Evolutionary conservation across 805 yeast species (phyloP).

Genomic region (Nakazawaea wyomingensis): DNA sequence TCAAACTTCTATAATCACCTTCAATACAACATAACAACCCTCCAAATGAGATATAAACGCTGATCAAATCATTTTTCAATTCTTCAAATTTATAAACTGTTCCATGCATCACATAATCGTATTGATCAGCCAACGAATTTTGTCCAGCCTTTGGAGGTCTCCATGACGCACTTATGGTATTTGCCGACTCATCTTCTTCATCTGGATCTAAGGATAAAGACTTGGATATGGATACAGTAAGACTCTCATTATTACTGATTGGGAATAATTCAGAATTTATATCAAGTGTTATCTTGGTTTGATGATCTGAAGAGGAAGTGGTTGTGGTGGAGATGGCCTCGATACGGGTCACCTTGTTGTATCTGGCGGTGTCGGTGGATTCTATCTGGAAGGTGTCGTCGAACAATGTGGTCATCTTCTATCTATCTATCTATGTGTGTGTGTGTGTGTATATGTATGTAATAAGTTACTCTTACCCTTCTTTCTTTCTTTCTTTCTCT

Average conservation of each 20-base stretch:
- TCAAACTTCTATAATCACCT: constrained; percentile 88
- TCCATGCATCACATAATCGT: constrained; percentile 97
- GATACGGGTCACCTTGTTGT: constrained; percentile 86
- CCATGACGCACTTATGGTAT: constrained; percentile 61
- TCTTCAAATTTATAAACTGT: constrained; percentile 97
- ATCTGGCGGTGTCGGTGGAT: constrained; percentile 81
- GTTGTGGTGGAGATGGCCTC: constrained; percentile 78
- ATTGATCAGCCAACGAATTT: constrained; percentile 87
- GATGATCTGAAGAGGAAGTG: constrained; percentile 42
- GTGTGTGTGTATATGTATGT: too few relatives aligned
- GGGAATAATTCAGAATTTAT: constrained; percentile 91
- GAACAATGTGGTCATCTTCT: constrained; percentile 55
- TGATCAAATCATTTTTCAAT: constrained; percentile 58
- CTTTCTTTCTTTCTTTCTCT: not conserved
- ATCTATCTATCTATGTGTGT: not conserved
- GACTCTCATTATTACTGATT: constrained; percentile 64
- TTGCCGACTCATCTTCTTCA: constrained; percentile 38
- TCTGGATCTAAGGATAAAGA: constrained; percentile 52
- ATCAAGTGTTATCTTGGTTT: constrained; percentile 76
- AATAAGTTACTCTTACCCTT: not conserved
- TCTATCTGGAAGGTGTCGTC: constrained; percentile 89
- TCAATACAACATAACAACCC: constrained; percentile 91
- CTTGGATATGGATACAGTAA: constrained; percentile 84
- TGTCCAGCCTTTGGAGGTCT: constrained; percentile 82
- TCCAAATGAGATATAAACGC: constrained; percentile 93